Base-by-base conservation (phyloP, 176 grass and related monocot genomes). In the Phoenix dactylifera region DNA sequence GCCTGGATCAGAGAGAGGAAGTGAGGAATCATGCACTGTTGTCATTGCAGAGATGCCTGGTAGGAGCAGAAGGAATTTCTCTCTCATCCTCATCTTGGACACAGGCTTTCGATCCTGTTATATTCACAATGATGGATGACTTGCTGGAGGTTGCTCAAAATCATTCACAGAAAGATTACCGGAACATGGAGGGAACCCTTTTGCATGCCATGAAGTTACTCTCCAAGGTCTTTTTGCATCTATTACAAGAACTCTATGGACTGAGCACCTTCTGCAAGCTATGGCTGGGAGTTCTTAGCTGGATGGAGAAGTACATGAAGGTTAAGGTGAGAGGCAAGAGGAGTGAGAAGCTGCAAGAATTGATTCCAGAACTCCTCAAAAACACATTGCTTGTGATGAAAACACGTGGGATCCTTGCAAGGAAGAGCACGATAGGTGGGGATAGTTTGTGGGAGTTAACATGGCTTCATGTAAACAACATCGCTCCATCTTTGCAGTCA, bases 141-240 rank as follows among this genome's bases (percentile, higher is more conserved):
- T 60, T 97, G 50, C 63, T 91, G 62, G 87, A 97, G 73, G 87
- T 90, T 69, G 68, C 75, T 24, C 80, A 88, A 54, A 91, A 51
- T 74, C 79, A 91, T 65, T 88, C 87, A 20, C 75, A 79, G 16
- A 97, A 97, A 32, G 93, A 97, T 67, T 97, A 85, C 57, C 75
- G 93, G 65, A 97, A 97, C 39, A 97, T 97, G 81, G 93, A 97
- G 76, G 68, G 73, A n/a, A 92, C 93, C 39, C 87, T 97, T 68
- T 72, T 92, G 57, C 80, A 80, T 63, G 84, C 75, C 18, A 69
- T 88, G 59, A 97, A 92, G 78, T 74, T 97, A 49, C 54, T 88
- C 12, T 88, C 80, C 24, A 97, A 92, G 67, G 84, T 82, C 30
- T 97, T 97, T 63, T 71, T 97, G 72, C 93, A 97, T 56, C 82